A percentile compares a stretch with the other conserved stretches of the same genome.
Evolutionary conservation across 768 basidiomycete species (phyloP).

Genomic region (Rhodocollybia butyracea): DNA sequence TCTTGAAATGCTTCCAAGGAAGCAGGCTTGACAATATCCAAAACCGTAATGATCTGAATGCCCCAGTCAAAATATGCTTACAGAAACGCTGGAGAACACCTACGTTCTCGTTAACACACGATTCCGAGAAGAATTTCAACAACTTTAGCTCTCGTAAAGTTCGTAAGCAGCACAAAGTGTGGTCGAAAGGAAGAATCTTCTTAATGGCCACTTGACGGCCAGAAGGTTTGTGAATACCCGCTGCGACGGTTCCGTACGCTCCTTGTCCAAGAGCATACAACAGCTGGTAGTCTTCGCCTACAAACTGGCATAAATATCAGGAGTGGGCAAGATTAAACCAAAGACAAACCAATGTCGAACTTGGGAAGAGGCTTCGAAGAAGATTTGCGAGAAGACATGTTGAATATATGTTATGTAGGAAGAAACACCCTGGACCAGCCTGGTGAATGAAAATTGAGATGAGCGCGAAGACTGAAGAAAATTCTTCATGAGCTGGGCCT

Average conservation of each 20-base stretch:
- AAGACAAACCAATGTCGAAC: constrained; percentile 61
- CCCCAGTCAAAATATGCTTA: background rate
- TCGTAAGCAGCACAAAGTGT: constrained; percentile 85
- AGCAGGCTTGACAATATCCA: constrained; percentile 85
- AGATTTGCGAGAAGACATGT: constrained; percentile 55
- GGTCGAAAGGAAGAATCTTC: constrained; percentile 93
- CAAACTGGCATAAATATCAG: constrained; percentile 7
- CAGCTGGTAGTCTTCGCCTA: constrained; percentile 72
- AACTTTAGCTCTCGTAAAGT: constrained; percentile 92
- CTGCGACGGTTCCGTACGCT: constrained; percentile 87
- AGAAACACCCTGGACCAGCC: constrained; percentile 47
- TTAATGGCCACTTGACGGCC: constrained; percentile 91
- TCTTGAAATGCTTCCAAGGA: constrained; percentile 78
- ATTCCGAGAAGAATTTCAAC: constrained; percentile 78
- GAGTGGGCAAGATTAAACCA: background rate
- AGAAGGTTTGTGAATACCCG: constrained; percentile 80
- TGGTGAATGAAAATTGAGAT: constrained; percentile 1
- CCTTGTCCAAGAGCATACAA: constrained; percentile 79
- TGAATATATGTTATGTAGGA: constrained; percentile 7
- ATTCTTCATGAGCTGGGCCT: background rate
- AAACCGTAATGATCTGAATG: constrained; percentile 88
- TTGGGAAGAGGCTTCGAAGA: constrained; percentile 64
- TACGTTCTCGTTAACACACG: constrained; percentile 80
- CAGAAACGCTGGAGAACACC: constrained; percentile 14
- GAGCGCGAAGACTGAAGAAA: constrained; percentile 1